A percentile compares a stretch with the other conserved stretches of the same genome.
Evolutionary conservation across 805 yeast genomes (phyloP).

Genomic region (Brettanomyces anomalus): DNA sequence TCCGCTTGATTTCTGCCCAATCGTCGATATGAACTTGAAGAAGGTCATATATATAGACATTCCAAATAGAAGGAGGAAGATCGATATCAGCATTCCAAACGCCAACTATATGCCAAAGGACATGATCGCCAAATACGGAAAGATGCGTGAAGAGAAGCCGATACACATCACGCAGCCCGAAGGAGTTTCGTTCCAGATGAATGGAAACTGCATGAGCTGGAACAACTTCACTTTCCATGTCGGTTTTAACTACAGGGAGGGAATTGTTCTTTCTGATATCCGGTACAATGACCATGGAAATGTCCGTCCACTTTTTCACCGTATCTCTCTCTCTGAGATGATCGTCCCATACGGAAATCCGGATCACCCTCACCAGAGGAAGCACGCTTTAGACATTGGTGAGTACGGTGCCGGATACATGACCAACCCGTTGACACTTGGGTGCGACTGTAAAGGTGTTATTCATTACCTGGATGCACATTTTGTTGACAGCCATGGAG

Average conservation of each 20-base stretch:
- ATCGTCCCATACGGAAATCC: constrained; percentile 81
- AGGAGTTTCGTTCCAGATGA: constrained; percentile 70
- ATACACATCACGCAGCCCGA: constrained; percentile 70
- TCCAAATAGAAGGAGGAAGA: constrained; percentile 65
- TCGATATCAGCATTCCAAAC: constrained; percentile 52
- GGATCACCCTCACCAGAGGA: constrained; percentile 72
- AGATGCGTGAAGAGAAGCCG: constrained; percentile 57
- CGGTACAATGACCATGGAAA: constrained; percentile 69
- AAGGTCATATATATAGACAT: constrained; percentile 69
- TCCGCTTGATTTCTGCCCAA: constrained; percentile 77
- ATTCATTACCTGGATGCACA: constrained; percentile 79
- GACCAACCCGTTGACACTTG: constrained; percentile 70
- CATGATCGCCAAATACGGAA: constrained; percentile 51
- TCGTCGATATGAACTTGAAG: constrained; percentile 61
- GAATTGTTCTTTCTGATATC: constrained; percentile 69
- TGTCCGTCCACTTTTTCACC: constrained; percentile 66
- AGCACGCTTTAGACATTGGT: constrained; percentile 81
- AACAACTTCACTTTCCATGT: constrained; percentile 69
- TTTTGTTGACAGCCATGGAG: constrained; percentile 59
- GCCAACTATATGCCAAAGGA: constrained; percentile 64
- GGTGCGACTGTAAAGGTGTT: constrained; percentile 82
- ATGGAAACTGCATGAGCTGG: constrained; percentile 66
- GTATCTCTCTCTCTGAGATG: constrained; percentile 74
- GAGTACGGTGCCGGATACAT: constrained; percentile 84
- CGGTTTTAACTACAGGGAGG: constrained; percentile 83